Evolutionary conservation across 2,329 filamentous ascomycete genomes (phyloP), one percentile per base, ranked within the genome.

Genomic region (Diaporthe citrichinensis): DNA sequence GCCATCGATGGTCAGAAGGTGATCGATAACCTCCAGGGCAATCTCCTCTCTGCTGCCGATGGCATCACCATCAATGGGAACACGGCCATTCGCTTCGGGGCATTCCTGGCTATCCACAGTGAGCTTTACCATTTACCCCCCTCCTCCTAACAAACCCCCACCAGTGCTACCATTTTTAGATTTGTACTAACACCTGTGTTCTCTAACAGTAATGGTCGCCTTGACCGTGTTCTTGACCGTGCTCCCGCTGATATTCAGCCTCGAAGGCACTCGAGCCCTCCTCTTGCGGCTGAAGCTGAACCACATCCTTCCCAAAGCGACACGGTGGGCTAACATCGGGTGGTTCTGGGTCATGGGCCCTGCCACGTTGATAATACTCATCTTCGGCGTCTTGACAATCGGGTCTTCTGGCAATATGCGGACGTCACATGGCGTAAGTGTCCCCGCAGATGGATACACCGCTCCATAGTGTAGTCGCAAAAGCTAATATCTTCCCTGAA

Each of bases 361-460:
- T 0, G 78, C 78, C 0, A 39, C 81, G 3, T 17, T 82, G 28
- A 14, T 80, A 7, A 68, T 82, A 8, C 62, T 82, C 31, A 57
- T 83, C 12, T 81, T 83, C 34, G 82, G 82, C 23, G 34, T 78
- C 20, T 58, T 84, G 10, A 69, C 79, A 1, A 74, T 75, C 4
- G 78, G 81, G 0, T 77, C 77, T 12, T 73, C 79, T 0, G 72
- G 65, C 2, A 80, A 84, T 51, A 82, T 83, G 75, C 76, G 78
- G 12, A 81, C 80, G 5, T 75, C 79, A 3, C 82, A 84, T 34
- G 81, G 79, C 0, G 81, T 84, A 79, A 76, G 81, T 78, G 44
- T 41, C 39, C 14, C 25, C 15, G 12, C 17, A 10, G 17, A 44
- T 20, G n/a, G 12, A 44, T 4, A n/a, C 20, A 15, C 3, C 4